A percentile compares a stretch with the other conserved stretches of the same genome.
phyloP scores from a whole-genome alignment of 2,329 filamentous ascomycete species.

The Aspergillus arachidicola region DNA sequence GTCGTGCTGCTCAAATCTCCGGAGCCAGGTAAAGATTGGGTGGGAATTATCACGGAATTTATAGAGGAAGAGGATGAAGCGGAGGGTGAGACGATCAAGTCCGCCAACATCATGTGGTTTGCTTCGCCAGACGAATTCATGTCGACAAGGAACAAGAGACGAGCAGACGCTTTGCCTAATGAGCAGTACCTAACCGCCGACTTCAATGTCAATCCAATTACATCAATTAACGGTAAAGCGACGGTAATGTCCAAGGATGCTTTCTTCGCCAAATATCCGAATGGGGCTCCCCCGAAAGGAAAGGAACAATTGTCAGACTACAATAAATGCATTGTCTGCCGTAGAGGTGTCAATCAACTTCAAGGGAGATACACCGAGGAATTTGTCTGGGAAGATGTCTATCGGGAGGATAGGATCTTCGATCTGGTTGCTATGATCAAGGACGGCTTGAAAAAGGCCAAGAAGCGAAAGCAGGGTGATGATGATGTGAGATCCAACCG shows the following conservation, averaged over 20 bases:
- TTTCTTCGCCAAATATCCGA: slow-evolving; percentile 72
- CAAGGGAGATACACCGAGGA: slow-evolving; percentile 91
- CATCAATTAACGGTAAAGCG: slow-evolving; percentile 88
- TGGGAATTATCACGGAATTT: slow-evolving; percentile 85
- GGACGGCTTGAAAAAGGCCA: slow-evolving; percentile 65
- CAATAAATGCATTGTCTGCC: slow-evolving; percentile 87
- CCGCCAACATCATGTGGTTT: slow-evolving; percentile 94
- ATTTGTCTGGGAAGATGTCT: slow-evolving; percentile 88
- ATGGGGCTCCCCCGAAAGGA: slow-evolving; percentile 70
- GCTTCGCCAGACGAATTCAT: slow-evolving; percentile 83
- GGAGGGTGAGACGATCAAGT: slow-evolving; percentile 56
- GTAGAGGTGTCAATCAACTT: slow-evolving; percentile 83
- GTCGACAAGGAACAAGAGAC: slow-evolving; percentile 77
- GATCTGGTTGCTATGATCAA: slow-evolving; percentile 69
- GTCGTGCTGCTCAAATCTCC: slow-evolving; percentile 85
- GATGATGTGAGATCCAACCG: slow-evolving; percentile 35
- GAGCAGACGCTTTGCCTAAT: slow-evolving; percentile 78
- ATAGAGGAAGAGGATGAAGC: slow-evolving; percentile 71
- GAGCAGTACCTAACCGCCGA: slow-evolving; percentile 90
- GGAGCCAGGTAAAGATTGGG: slow-evolving; percentile 85
- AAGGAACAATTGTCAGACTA: slow-evolving; percentile 64
- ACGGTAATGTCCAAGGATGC: slow-evolving; percentile 71
- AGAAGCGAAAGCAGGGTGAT: slow-evolving; percentile 52
- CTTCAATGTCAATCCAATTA: slow-evolving; percentile 83
- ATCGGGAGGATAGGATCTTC: slow-evolving; percentile 66